phyloP scores from a whole-genome alignment of 257 asterid species.

The Rehmannia glutinosa region DNA sequence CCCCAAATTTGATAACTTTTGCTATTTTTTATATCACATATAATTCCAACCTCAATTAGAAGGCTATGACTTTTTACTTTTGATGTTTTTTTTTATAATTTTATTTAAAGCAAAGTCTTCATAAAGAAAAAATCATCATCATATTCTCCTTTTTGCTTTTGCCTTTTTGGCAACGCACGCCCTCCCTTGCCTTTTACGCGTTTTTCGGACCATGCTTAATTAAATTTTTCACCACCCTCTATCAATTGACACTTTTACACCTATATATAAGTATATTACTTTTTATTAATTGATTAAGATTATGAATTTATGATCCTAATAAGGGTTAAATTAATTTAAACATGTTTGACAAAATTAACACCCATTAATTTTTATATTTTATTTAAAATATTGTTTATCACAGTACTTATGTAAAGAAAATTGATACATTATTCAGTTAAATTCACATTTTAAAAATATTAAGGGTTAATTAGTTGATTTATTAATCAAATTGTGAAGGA shows the following conservation, averaged over 20 bases:
- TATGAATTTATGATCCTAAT: background rate
- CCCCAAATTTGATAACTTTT: too few relatives aligned
- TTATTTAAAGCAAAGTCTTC: constrained; percentile 22
- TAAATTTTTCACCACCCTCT: constrained; percentile 26
- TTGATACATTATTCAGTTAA: too few relatives aligned
- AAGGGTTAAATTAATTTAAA: too few relatives aligned
- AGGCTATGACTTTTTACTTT: constrained; percentile 12
- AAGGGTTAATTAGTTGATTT: too few relatives aligned
- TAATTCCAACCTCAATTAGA: too few relatives aligned
- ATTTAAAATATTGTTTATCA: too few relatives aligned
- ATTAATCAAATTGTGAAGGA: too few relatives aligned
- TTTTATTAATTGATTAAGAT: constrained; percentile 17
- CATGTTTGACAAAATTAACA: too few relatives aligned
- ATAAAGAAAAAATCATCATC: constrained; percentile 33
- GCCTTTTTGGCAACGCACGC: constrained; percentile 80
- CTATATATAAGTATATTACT: background rate
- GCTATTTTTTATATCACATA: too few relatives aligned
- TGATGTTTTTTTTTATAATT: background rate
- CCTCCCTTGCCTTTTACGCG: constrained; percentile 82
- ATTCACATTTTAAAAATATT: too few relatives aligned
- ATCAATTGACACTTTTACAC: constrained; percentile 4
- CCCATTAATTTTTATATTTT: too few relatives aligned
- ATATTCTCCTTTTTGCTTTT: constrained; percentile 32
- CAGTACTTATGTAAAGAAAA: too few relatives aligned
- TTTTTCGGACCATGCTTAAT: constrained; percentile 31